These are phyloP conservation scores for Tricholoma bakamatsutake DNA, from an alignment of 768 basidiomycete genomes.

Conservation along the genomic window DNA sequence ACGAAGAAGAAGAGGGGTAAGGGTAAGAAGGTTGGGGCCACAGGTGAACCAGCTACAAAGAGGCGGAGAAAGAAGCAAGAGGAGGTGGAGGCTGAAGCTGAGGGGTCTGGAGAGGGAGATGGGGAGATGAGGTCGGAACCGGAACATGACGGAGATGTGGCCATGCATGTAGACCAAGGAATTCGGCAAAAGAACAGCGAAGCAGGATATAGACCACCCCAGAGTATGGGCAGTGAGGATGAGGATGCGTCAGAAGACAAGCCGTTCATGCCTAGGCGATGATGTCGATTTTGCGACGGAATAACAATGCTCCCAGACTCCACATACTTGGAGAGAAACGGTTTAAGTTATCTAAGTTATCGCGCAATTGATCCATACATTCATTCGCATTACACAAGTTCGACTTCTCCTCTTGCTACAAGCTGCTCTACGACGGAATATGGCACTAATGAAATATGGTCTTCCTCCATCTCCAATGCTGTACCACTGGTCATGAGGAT, in stretches of 20 bases:
- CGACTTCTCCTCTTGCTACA: conserved; percentile 64
- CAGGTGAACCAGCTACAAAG: conserved; percentile 35
- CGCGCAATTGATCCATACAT: conserved; percentile 13
- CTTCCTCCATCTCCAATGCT: conserved; percentile 67
- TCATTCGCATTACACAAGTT: conserved; percentile 50
- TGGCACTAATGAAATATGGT: conserved; percentile 75
- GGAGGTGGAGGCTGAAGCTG: conserved; percentile 28
- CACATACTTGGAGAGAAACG: background rate
- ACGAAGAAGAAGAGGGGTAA: conserved; percentile 56
- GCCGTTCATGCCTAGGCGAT: conserved; percentile 35
- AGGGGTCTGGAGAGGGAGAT: conserved; percentile 22
- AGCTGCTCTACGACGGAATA: conserved; percentile 75
- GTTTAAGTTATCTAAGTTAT: conserved; percentile 9
- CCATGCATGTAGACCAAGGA: conserved; percentile 23
- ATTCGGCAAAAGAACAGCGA: conserved; percentile 16
- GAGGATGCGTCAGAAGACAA: conserved; percentile 36
- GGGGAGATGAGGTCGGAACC: conserved; percentile 18
- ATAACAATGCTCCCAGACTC: background rate
- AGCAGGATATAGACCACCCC: conserved; percentile 28
- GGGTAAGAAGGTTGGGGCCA: conserved; percentile 41
- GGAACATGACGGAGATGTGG: conserved; percentile 20
- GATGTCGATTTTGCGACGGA: conserved; percentile 3
- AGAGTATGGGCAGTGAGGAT: conserved; percentile 35
- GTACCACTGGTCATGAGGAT: conserved; percentile 43
- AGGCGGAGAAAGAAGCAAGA: conserved; percentile 46